These are phyloP conservation scores for Gautieria morchelliformis DNA, from an alignment of 768 basidiomycete genomes.

Conservation along the genomic window DNA sequence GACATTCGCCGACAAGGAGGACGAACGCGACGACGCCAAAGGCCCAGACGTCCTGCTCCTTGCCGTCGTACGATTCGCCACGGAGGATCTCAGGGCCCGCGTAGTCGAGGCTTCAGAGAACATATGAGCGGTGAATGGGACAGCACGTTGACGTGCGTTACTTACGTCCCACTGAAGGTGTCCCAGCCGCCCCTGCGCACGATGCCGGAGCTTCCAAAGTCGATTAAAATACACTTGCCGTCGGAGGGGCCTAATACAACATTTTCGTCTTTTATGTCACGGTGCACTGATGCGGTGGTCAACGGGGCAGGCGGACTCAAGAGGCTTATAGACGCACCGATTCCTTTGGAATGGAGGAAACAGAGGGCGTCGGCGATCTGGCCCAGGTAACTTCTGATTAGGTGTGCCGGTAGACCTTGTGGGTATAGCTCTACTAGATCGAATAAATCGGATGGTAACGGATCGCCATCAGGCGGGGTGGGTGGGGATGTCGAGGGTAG, in stretches of 20 bases:
- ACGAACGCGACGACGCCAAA: conserved; percentile 96
- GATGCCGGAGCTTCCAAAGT: conserved; percentile 90
- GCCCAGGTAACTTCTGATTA: conserved; percentile 77
- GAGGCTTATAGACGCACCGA: conserved; percentile 44
- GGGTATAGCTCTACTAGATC: conserved; percentile 90
- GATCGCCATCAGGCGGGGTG: conserved; percentile 37
- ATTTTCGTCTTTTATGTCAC: conserved; percentile 98
- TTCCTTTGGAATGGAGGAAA: conserved; percentile 87
- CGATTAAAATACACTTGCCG: conserved; percentile 86
- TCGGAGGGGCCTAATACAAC: conserved; percentile 65
- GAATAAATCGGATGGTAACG: conserved; percentile 77
- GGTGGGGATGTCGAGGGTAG: conserved; percentile 69
- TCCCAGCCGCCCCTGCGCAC: conserved; percentile 83
- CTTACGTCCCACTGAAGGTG: conserved; percentile 88
- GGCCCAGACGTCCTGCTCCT: conserved; percentile 98
- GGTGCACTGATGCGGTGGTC: conserved; percentile 52
- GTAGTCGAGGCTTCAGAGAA: conserved; percentile 63
- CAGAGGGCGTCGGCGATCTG: conserved; percentile 87
- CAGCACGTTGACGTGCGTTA: conserved; percentile 14
- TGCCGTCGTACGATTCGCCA: conserved; percentile 90
- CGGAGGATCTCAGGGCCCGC: conserved; percentile 94
- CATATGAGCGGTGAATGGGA: conserved; percentile 12
- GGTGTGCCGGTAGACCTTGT: conserved; percentile 65
- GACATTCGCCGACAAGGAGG: conserved; percentile 84
- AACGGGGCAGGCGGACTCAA: conserved; percentile 8